A percentile compares a stretch with the other conserved stretches of the same genome.
These are phyloP conservation scores for Discostella stelligera DNA, from an alignment of 352 stramenopile genomes.

Conservation along the genomic window DNA sequence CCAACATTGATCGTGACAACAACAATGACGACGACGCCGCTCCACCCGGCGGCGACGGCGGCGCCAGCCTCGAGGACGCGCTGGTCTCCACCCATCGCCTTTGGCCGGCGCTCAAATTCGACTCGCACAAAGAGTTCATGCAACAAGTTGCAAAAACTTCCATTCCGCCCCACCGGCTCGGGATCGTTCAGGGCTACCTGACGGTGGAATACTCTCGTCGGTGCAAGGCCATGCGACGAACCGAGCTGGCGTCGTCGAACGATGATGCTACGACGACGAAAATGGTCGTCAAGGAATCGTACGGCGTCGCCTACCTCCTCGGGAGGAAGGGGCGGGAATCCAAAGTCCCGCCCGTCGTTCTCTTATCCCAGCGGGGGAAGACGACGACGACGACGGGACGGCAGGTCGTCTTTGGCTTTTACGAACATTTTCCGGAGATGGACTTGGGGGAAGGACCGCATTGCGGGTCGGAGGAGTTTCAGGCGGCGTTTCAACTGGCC, in stretches of 20 bases:
- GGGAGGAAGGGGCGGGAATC: not conserved
- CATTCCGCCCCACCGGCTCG: not conserved
- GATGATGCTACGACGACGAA: too few relatives aligned
- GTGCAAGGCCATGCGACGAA: not conserved
- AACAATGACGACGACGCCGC: not conserved
- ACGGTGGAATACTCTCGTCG: not conserved
- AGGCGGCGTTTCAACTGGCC: slow-evolving; percentile 14
- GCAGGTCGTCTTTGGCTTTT: slow-evolving; percentile 34
- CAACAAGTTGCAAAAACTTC: not conserved
- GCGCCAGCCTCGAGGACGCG: not conserved
- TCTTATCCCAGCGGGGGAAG: too few relatives aligned
- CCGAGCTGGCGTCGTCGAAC: not conserved
- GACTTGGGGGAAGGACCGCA: not conserved
- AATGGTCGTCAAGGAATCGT: not conserved
- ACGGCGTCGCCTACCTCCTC: slow-evolving; percentile 32
- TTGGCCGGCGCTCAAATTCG: slow-evolving; percentile 35
- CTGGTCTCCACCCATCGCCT: slow-evolving; percentile 9
- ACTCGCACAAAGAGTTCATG: slow-evolving; percentile 21
- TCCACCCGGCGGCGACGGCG: not conserved
- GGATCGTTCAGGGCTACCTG: slow-evolving; percentile 7
- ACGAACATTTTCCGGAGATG: slow-evolving; percentile 15
- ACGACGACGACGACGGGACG: too few relatives aligned
- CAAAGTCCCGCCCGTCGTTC: not conserved
- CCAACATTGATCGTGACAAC: not conserved
- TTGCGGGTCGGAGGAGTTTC: slow-evolving; percentile 19